Base-by-base conservation (phyloP, 1,284 basidiomycete species). In the Mycena citricolor region DNA sequence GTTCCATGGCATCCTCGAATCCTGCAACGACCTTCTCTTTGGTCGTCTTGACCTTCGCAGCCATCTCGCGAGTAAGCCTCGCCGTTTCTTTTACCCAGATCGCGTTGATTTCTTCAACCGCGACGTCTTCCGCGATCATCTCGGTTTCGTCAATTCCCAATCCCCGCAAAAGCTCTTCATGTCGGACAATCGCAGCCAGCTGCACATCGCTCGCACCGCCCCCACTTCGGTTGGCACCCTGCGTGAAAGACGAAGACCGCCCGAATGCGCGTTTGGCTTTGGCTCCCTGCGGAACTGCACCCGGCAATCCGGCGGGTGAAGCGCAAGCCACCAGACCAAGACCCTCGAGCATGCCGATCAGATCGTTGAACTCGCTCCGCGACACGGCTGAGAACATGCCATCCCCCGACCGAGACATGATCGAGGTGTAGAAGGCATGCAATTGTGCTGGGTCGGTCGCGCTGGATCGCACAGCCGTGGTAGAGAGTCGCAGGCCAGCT, bases 341-440 rank as follows among this genome's bases (percentile, higher is more conserved):
- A 5, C 82, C 85, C 61, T 90, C 88, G 25, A 90, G 66, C 43
- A 90, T 66, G 17, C 77, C 76, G 1, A 86, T 58, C 2, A 90
- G 67, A 52, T 90, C 87, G 0, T 71, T 68, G 54, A 90, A 90
- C 54, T 90, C 87, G 59, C 77, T 83, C 6, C 86, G 74, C 8
- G 82, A 86, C 4, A 83, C 84, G 3, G 83, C 70, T 0, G 71
- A 64, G 54, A 88, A 84, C 8, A 77, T 60, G 5, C 70, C 71
- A 16, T 64, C 66, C 12, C 78, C 76, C 10, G 71, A 68, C 16
- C 82, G 76, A 5, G 70, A 67, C 10, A 90, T 73, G 33, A 86
- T 66, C 1, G 69, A 57, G 23, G 64, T 59, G 56, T 90, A 90
- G 60, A 80, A 88, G 0, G 74, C 58, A 49, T 88, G 76, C 11